Conservation (phyloP, 2,329 filamentous ascomycete species). For the Colletotrichum noveboracense region DNA sequence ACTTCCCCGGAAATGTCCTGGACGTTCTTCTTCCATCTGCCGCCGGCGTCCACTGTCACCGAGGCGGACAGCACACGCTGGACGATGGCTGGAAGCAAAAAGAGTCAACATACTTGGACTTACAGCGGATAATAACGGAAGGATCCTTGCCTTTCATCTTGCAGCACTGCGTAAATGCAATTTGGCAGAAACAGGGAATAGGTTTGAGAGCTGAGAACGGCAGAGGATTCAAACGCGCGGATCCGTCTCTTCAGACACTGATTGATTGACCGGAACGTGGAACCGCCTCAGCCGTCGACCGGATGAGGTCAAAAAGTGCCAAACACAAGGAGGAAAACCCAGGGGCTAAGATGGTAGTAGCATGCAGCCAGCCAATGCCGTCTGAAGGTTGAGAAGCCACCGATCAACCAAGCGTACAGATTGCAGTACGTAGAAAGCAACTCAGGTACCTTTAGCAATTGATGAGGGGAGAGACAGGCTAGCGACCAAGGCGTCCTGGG, state of each 20-base stretch:
- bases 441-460: neutral
- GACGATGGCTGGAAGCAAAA: conserved; percentile 75
- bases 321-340: neutral
- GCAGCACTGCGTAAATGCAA: neutral
- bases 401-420: neutral
- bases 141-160: conserved; percentile 41
- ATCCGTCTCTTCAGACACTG: neutral
- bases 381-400: neutral
- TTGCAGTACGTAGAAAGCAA: neutral
- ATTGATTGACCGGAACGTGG: neutral
- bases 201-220: neutral
- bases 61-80: conserved; percentile 95
- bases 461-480: neutral
- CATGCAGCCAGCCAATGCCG: neutral
- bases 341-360: neutral
- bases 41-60: conserved; percentile 85
- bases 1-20: conserved; percentile 89
- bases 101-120: conserved; percentile 18
- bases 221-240: neutral
- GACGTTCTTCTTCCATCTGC: conserved; percentile 88
- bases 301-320: neutral
- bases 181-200: neutral
- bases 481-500: neutral
- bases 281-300: neutral
- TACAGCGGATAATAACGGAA: conserved; percentile 9